Evolutionary conservation across 2,329 filamentous ascomycete species (phyloP), one percentile per base, ranked within the genome.

Genomic region (Ophioceras dolichostomum): DNA sequence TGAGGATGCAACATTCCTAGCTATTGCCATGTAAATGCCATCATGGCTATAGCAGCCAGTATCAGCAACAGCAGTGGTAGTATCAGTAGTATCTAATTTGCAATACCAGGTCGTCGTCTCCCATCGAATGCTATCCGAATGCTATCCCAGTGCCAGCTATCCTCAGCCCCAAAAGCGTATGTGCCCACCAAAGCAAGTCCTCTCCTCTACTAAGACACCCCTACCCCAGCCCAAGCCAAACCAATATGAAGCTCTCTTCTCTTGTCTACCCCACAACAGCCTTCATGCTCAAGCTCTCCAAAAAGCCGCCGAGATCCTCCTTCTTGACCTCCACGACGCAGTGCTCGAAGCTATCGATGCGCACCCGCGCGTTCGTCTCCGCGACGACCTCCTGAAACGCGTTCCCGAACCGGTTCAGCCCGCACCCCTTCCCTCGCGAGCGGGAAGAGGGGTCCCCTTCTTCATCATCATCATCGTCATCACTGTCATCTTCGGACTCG

Each of bases 271-370:
- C 74, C 38, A 80, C 81, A 14, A 96, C 87, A 39, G 79, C 79
- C 70, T 93, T 94, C 72, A 87, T 80, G 60, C 88, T 95, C 54
- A 98, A 59, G 39, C 81, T 80, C 63, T 98, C 91, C 46, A 98
- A 65, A 56, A 98, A 98, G 0, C 81, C 85, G 13, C 78, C 76
- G 20, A 98, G 62, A 59, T 96, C 91, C 54, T 96, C 91, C 64
- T 94, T 95, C 60, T 80, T 80, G n/a, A 98, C 89, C 57, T 98
- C 91, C 33, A 96, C 88, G 7, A 96, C 91, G 51, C 86, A 94
- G 56, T 94, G 85, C 60, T 98, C 91, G 52, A 98, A 98, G 57
- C 84, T 93, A 59, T 98, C 91, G 53, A 95, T 93, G 42, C 87
- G 69, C 16, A 96, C 87, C 13, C 88, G 65, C 1, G 89, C 85